These are phyloP conservation scores for Pseudocercospora pini-densiflorae DNA, from an alignment of 2,329 filamentous ascomycete species.

Conservation along the genomic window DNA sequence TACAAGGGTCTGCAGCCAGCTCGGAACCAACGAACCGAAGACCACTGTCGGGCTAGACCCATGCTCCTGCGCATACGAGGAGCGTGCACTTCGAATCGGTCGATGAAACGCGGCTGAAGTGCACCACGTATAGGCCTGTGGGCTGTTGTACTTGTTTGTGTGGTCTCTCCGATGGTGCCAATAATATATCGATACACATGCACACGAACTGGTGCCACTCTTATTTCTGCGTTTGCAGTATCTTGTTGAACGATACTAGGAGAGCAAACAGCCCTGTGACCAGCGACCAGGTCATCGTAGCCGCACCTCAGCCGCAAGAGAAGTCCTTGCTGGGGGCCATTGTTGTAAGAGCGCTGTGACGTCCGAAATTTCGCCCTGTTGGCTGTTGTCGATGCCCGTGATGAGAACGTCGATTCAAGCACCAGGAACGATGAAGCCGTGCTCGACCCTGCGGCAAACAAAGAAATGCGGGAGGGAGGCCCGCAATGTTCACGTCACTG, in stretches of 20 bases:
- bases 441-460: background rate
- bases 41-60: background rate
- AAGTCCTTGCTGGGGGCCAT: background rate
- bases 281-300: background rate
- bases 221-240: background rate
- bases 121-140: background rate
- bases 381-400: conserved; percentile 1
- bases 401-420: conserved; percentile 7
- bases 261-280: background rate
- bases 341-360: background rate
- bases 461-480: conserved; percentile 1
- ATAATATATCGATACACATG: background rate
- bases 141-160: background rate
- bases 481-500: background rate
- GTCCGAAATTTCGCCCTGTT: background rate
- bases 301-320: background rate
- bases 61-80: background rate
- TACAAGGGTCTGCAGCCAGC: background rate
- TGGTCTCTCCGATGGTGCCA: background rate
- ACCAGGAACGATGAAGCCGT: conserved; percentile 7
- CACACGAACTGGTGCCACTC: background rate
- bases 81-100: background rate
- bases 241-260: background rate
- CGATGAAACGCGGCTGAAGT: background rate
- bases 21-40: conserved; percentile 2